These are phyloP conservation scores for Closterium sp. DNA, from an alignment of 139 green algal genomes.

Conservation along the genomic window DNA sequence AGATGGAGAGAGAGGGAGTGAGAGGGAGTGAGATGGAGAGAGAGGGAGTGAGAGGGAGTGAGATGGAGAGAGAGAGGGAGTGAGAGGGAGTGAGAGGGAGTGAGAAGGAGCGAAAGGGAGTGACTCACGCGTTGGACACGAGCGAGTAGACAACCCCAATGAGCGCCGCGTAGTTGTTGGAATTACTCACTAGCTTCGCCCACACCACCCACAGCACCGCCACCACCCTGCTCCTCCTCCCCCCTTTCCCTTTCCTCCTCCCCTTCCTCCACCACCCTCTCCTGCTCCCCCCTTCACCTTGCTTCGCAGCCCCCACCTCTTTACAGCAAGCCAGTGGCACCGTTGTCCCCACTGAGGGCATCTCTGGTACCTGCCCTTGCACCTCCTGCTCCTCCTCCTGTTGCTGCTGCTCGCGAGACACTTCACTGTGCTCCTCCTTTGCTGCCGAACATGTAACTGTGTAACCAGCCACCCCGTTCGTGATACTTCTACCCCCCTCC, in stretches of 20 bases:
- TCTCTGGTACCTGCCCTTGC: background rate
- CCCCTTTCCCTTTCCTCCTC: background rate
- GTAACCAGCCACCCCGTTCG: background rate
- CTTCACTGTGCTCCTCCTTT: background rate
- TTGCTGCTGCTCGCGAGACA: no score
- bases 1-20: no score
- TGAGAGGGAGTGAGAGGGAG: no score
- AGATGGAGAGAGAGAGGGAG: no score
- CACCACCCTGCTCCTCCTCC: background rate
- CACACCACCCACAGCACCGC: background rate
- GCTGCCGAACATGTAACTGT: background rate
- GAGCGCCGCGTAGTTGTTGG: background rate
- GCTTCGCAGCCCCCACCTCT: no score
- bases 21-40: no score
- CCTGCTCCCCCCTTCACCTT: no score
- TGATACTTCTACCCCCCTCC: background rate
- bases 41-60: no score
- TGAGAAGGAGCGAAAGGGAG: no score
- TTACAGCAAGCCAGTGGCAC: no score
- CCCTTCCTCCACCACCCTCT: background rate
- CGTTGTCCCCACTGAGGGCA: background rate
- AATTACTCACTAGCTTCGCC: slow-evolving; percentile 14
- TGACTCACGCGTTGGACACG: background rate
- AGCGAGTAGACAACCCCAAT: background rate
- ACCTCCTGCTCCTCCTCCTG: background rate